Evolutionary conservation across 2,329 filamentous ascomycete genomes (phyloP), one percentile per base, ranked within the genome.

Genomic region (Colletotrichum lindemuthianum): DNA sequence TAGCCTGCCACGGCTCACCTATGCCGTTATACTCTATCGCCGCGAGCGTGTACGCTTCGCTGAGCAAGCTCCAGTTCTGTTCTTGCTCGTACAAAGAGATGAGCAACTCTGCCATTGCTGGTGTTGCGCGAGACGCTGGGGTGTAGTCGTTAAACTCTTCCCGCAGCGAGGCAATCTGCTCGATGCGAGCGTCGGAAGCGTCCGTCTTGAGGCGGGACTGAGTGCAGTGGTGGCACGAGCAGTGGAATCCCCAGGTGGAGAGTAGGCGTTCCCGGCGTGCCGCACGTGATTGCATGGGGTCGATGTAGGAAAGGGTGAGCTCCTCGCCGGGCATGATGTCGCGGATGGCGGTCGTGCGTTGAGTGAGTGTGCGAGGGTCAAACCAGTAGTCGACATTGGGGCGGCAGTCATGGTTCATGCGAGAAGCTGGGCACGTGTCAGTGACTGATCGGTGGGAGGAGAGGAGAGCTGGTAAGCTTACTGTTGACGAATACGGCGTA

Each of bases 341-440:
- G 1, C 78, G 74, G 10, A 76, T 70, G 39, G 78, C 80, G 52
- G 77, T 73, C 41, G 79, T 72, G 60, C 76, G 72, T 60, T 81
- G 79, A 3, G 76, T 74, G 41, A 81, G 72, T 2, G 76, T 76
- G 4, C 71, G 61, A 43, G 73, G 69, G 67, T 81, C 77, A 63
- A 79, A 80, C 67, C 74, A 76, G 72, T 81, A 81, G 68, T 78
- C 79, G 36, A 77, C 75, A 64, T 81, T 81, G 36, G 80, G 77
- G 2, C 79, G 76, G 67, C 80, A 82, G 70, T 81, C 78, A 69
- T 82, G 80, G 71, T 82, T 82, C 67, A 81, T 71, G 34, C 78
- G 72, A 24, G 79, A 78, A 63, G 79, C 71, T 73, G 37, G 16
- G 39, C 24, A 4, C 50, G 51, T 50, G 53, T 66, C 34, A 65